A percentile compares a stretch with the other conserved stretches of the same genome.
phyloP scores from a whole-genome alignment of 345 rosid genomes.

The Populus ilicifolia region DNA sequence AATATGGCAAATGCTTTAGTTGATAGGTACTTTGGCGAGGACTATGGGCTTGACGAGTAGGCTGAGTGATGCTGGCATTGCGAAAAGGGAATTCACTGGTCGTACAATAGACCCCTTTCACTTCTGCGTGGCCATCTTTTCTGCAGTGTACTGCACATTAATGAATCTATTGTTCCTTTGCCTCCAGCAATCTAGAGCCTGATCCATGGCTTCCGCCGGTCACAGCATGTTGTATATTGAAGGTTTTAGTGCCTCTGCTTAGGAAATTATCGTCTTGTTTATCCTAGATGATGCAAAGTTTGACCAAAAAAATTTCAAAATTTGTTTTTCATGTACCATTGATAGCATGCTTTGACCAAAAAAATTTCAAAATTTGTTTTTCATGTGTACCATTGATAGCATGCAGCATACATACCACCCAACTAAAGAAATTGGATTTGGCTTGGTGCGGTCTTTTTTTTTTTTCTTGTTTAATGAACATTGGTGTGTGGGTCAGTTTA shows the following conservation, averaged over 20 bases:
- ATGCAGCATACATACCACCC: background rate
- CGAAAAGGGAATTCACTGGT: background rate
- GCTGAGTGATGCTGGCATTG: background rate
- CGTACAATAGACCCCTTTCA: too few relatives aligned
- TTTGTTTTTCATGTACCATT: background rate
- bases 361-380: background rate
- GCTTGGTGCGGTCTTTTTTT: too few relatives aligned
- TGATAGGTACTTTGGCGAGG: slow-evolving; percentile 86
- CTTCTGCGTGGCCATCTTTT: too few relatives aligned
- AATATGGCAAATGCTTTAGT: slow-evolving; percentile 88
- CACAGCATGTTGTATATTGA: background rate
- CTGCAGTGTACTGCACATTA: too few relatives aligned
- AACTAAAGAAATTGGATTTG: background rate
- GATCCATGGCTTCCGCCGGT: background rate
- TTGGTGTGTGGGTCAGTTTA: fast-evolving
- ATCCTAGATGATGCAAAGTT: background rate
- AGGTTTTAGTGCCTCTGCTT: background rate
- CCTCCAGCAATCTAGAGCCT: too few relatives aligned
- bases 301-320: too few relatives aligned
- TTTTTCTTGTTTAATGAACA: too few relatives aligned
- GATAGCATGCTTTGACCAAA: too few relatives aligned
- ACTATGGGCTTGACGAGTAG: slow-evolving; percentile 65
- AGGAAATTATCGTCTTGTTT: background rate
- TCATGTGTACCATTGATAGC: background rate
- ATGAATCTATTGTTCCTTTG: too few relatives aligned